Evolutionary conservation across 1,284 basidiomycete genomes (phyloP), one percentile per base, ranked within the genome.

Genomic region (Malassezia cuniculi): DNA sequence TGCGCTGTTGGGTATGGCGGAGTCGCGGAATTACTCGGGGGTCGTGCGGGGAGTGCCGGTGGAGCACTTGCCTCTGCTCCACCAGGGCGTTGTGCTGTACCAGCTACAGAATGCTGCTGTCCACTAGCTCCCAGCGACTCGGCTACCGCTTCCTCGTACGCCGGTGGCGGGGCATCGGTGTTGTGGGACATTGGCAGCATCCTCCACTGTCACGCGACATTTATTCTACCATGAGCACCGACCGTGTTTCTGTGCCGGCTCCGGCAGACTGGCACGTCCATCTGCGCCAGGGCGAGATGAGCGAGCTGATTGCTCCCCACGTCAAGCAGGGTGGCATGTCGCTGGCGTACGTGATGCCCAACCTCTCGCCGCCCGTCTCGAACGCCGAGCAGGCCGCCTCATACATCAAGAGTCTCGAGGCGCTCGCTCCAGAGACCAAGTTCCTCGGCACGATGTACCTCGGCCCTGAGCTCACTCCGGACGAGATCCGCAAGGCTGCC

Each of bases 331-430:
- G 93, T 34, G 93, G 93, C 1, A 85, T 97, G 60, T 71, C 75
- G 42, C 75, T 90, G 28, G 93, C 82, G 53, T 99, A 95, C 71
- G 86, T 99, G 33, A 99, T 99, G 93, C 93, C 93, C 46, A 99
- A 99, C 69, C 76, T 93, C 29, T 78, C 79, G 38, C 93, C 93
- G 18, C 93, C 93, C 2, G 78, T 97, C 57, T 87, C 82, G 1
- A 82, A 76, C 6, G 82, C 85, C 3, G 78, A 80, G 20, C 78
- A 80, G 55, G 87, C 87, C 1, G 60, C 90, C 29, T 73, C 75
- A 33, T 99, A 99, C 72, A 79, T 81, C 60, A 70, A 75, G 5
- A 71, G 78, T 32, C 76, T 99, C 14, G 72, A 84, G 59, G 70
- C 69, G 25, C 78, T 94, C 46, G 83, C 85, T 29, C 78, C 85